Conservation (phyloP, 2,329 filamentous ascomycete genomes). For the Elsinoe perseae region DNA sequence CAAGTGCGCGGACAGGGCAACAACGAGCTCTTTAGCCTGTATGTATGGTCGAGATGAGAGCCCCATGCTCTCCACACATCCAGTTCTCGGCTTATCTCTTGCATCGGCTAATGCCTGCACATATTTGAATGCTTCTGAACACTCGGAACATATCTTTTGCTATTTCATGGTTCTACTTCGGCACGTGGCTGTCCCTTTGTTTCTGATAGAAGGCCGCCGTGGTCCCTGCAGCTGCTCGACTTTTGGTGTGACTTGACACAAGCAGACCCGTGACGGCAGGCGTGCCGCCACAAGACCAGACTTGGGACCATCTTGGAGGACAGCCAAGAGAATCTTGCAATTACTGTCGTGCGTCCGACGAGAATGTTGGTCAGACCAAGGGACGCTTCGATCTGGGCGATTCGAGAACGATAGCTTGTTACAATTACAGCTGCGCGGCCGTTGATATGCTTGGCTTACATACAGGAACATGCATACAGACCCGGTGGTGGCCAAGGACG, state of each 20-base stretch:
- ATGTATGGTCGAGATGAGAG: too few relatives aligned
- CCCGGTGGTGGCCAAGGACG: background rate
- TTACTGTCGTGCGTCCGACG: too few relatives aligned
- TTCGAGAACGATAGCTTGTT: background rate
- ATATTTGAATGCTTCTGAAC: background rate
- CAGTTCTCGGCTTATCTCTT: too few relatives aligned
- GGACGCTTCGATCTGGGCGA: background rate
- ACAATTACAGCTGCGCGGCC: background rate
- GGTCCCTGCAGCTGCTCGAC: constrained; percentile 1
- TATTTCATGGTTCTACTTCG: background rate
- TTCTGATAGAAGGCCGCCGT: background rate
- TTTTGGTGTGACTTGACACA: background rate
- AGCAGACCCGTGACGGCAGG: constrained; percentile 1
- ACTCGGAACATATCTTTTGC: background rate
- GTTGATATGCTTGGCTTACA: background rate
- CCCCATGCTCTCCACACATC: too few relatives aligned
- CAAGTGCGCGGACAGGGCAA: too few relatives aligned
- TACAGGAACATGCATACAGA: background rate
- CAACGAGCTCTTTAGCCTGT: too few relatives aligned
- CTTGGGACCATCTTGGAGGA: background rate
- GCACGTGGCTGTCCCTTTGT: background rate
- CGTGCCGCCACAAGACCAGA: background rate
- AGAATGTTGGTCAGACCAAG: too few relatives aligned
- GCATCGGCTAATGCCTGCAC: too few relatives aligned
- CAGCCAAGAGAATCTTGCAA: background rate